These are phyloP conservation scores for Pythium pectinolyticum DNA, from an alignment of 352 stramenopile species.

Conservation along the genomic window DNA sequence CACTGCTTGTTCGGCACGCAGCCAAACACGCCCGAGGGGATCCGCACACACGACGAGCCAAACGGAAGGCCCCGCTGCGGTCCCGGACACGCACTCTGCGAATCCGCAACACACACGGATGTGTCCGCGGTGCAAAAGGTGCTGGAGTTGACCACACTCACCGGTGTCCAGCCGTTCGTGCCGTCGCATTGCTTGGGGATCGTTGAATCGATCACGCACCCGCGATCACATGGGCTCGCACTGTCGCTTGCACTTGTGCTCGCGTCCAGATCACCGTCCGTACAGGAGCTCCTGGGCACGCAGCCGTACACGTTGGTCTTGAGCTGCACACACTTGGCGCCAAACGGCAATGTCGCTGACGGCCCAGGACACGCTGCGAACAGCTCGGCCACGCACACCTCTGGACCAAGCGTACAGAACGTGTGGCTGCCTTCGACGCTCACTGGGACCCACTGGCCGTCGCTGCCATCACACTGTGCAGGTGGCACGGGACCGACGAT, in stretches of 20 bases:
- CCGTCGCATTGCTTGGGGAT: slow-evolving; percentile 16
- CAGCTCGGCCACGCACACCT: slow-evolving; percentile 23
- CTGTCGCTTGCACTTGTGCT: neutral
- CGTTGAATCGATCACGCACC: slow-evolving; percentile 8
- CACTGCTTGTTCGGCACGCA: slow-evolving; percentile 22
- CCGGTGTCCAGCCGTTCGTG: slow-evolving; percentile 16
- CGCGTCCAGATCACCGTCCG: slow-evolving; percentile 5
- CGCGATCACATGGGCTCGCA: slow-evolving; percentile 10
- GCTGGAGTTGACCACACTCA: slow-evolving; percentile 12
- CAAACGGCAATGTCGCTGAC: slow-evolving; percentile 16
- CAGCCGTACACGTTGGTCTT: slow-evolving; percentile 25
- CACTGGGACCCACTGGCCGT: slow-evolving; percentile 28
- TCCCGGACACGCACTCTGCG: slow-evolving; percentile 7
- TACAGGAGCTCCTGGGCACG: slow-evolving; percentile 23
- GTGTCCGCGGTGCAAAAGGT: slow-evolving; percentile 15
- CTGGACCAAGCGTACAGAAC: slow-evolving; percentile 21
- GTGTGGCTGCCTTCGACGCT: slow-evolving; percentile 26
- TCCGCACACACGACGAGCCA: slow-evolving; percentile 18
- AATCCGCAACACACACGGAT: slow-evolving; percentile 8
- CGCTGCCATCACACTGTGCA: slow-evolving; percentile 15
- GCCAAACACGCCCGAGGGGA: slow-evolving; percentile 19
- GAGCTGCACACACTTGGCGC: slow-evolving; percentile 24
- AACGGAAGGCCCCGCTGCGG: slow-evolving; percentile 21
- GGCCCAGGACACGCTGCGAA: slow-evolving; percentile 23
- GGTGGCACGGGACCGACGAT: slow-evolving; percentile 2